Evolutionary conservation across 108 stramenopile species (phyloP).

Genomic region (Pseudonitzschia pungens): DNA sequence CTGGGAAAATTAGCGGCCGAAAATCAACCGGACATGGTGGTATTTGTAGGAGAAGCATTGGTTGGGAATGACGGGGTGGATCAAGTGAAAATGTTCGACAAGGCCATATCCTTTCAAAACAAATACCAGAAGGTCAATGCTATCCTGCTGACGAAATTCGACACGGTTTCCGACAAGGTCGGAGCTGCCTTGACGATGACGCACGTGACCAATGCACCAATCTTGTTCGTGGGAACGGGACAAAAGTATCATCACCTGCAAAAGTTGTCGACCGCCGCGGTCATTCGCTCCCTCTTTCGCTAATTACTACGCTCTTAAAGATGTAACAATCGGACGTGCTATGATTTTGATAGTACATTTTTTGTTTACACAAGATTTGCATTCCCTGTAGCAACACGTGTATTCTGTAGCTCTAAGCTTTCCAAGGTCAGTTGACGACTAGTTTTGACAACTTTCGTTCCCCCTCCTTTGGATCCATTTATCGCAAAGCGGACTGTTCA

Average conservation of each 20-base stretch:
- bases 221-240: slow-evolving; percentile 95
- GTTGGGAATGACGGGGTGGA: slow-evolving; percentile 97
- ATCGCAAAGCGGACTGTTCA: too few species aligned
- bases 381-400: background rate
- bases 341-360: background rate
- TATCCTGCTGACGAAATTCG: slow-evolving; percentile 96
- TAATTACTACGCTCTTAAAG: slow-evolving; percentile 4
- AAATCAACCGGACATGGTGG: slow-evolving; percentile 87
- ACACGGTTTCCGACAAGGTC: slow-evolving; percentile 98
- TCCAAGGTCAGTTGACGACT: too few species aligned
- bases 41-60: slow-evolving; percentile 97
- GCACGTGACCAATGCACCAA: slow-evolving; percentile 93
- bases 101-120: slow-evolving; percentile 75
- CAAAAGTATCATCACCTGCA: slow-evolving; percentile 98
- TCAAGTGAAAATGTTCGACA: slow-evolving; percentile 93
- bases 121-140: slow-evolving; percentile 88
- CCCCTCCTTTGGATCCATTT: too few species aligned
- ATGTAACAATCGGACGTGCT: too few species aligned
- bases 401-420: background rate
- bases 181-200: slow-evolving; percentile 95
- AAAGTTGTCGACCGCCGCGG: slow-evolving; percentile 77
- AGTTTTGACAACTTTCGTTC: too few species aligned
- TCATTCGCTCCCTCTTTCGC: slow-evolving; percentile 85
- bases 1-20: slow-evolving; percentile 89
- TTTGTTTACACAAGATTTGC: background rate